Percentiles rank a stretch among this genome's conserved stretches.
phyloP scores from a whole-genome alignment of 352 stramenopile species.

The Phytopythium sindhum region DNA sequence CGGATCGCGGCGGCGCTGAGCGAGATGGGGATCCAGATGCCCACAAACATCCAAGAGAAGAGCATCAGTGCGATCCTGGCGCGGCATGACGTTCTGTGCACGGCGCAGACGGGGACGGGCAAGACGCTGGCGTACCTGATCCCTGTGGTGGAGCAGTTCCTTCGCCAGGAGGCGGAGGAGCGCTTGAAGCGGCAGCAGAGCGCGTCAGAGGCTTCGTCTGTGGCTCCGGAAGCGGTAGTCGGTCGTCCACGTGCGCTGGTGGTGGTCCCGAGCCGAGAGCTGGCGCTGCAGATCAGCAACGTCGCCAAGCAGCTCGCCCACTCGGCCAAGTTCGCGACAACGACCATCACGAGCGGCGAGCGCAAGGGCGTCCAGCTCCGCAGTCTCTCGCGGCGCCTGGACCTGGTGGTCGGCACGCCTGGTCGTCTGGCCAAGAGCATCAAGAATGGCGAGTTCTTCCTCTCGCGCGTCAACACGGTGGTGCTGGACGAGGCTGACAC shows the following conservation, averaged over 20 bases:
- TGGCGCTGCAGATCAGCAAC: conserved; percentile 60
- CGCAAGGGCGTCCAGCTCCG: conserved; percentile 65
- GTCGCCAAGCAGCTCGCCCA: conserved; percentile 70
- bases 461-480: conserved; percentile 69
- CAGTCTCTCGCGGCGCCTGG: conserved; percentile 42
- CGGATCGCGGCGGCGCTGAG: conserved; percentile 35
- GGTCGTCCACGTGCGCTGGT: conserved; percentile 49
- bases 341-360: conserved; percentile 60
- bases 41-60: conserved; percentile 56
- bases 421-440: conserved; percentile 73
- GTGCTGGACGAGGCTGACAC: conserved; percentile 82
- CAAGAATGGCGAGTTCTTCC: conserved; percentile 61
- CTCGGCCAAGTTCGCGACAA: conserved; percentile 63
- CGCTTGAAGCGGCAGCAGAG: not conserved
- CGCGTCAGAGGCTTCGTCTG: not conserved
- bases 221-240: conserved; percentile 15
- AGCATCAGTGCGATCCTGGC: conserved; percentile 43
- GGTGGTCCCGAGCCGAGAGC: conserved; percentile 62
- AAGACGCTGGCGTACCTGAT: conserved; percentile 71
- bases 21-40: conserved; percentile 43
- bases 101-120: conserved; percentile 61
- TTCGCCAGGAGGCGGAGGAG: conserved; percentile 34
- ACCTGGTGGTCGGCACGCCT: conserved; percentile 75
- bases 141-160: conserved; percentile 47
- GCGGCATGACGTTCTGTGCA: conserved; percentile 54